phyloP scores from a whole-genome alignment of 2,329 filamentous ascomycete genomes.

The Exophiala sideris region DNA sequence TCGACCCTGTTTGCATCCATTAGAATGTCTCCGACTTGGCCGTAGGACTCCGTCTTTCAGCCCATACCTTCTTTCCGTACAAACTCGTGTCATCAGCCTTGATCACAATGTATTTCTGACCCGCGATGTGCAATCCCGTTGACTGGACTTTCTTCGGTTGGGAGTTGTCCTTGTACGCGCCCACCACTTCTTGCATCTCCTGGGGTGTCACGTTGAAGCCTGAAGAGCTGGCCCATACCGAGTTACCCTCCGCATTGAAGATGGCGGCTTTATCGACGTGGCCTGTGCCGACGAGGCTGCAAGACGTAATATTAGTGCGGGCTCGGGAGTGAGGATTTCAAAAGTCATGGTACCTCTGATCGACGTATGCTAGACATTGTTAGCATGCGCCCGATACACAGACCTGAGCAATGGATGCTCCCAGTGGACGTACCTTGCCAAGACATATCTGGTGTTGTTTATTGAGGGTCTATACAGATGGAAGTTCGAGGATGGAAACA shows the following conservation, averaged over 20 bases:
- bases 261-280: slow-evolving; percentile 83
- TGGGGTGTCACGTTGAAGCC: slow-evolving; percentile 66
- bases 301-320: slow-evolving; percentile 1
- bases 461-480: slow-evolving; percentile 1
- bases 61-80: slow-evolving; percentile 76
- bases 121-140: slow-evolving; percentile 71
- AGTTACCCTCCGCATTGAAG: slow-evolving; percentile 75
- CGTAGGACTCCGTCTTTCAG: slow-evolving; percentile 24
- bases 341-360: slow-evolving; percentile 21
- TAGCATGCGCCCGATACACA: not conserved
- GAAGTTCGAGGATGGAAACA: not conserved
- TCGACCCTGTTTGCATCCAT: slow-evolving; percentile 57
- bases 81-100: slow-evolving; percentile 73
- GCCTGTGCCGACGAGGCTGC: slow-evolving; percentile 73
- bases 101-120: slow-evolving; percentile 74
- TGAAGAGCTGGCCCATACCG: slow-evolving; percentile 68
- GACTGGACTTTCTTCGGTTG: slow-evolving; percentile 64
- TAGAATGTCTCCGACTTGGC: no score
- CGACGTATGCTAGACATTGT: slow-evolving; percentile 25
- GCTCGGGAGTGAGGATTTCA: not conserved
- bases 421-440: slow-evolving; percentile 27
- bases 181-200: slow-evolving; percentile 56
- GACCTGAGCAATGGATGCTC: not conserved
- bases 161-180: slow-evolving; percentile 50
- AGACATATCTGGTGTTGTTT: slow-evolving; percentile 23